Base-by-base conservation (phyloP, 1,139 yeast genomes). In the Groenewaldozyma auringiensis region DNA sequence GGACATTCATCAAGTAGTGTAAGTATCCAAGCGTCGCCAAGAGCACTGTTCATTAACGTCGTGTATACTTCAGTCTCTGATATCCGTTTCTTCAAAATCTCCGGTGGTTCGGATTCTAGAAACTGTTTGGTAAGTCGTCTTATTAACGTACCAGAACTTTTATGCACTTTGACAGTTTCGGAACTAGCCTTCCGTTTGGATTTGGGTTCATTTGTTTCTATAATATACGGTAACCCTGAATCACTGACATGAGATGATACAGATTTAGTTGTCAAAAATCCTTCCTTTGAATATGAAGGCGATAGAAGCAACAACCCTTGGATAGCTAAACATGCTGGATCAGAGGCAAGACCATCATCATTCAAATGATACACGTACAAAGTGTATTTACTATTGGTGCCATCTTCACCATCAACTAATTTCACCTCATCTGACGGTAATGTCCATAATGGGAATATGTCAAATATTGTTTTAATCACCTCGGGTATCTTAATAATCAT, bases 381-480 rank as follows among this genome's bases (percentile, higher is more conserved):
- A 14, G 39, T 35, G 14, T 35, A 35, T 20, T 35, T 35, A 8
- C 8, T 4, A 4, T n/a, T 14, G 6, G 38, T 17, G 14, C 16
- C 21, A 17, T 9, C 41, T 27, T 46, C 40, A 4, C 16, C 21
- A 17, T 9, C 41, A 32, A 47, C 40, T 2, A 37, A 42, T 3
- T 46, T 45, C 2, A 47, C 37, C 2, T 43, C 41, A 3, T 48
- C 62, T 1, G 72, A 58, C 0, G 74, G 69, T 43, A 69, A 62
- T 9, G 66, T 62, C 20, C 49, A 51, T 31, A 76, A 47, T 0
- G 83, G 83, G 50, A 78, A 77, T 3, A 65, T 53, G 44, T 76
- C 78, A 51, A 78, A 78, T 3, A 77, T 54, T 36, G 56, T 53
- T 50, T 69, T 67, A 3, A 78, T 56, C 1, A 70, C 63, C 11